Base-by-base conservation (phyloP, 768 basidiomycete genomes). In the Suillus subaureus region DNA sequence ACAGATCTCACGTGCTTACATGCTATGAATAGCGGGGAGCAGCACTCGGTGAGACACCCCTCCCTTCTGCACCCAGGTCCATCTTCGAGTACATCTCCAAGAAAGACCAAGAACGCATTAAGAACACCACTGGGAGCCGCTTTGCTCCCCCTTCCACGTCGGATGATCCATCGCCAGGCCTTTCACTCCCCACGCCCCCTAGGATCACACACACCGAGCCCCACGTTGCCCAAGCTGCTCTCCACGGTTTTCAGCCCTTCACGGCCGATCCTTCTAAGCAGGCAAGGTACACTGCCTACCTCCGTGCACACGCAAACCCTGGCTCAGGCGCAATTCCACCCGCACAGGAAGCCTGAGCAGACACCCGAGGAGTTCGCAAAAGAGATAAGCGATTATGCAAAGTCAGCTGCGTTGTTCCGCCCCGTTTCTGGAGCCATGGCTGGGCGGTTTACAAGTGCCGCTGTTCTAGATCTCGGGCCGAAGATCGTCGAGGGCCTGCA, bases 61-160 rank as follows among this genome's bases (percentile, higher is more conserved):
- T 93, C 13, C 83, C 88, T 15, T 78, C 88, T 4, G 85, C 84
- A 16, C 86, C 92, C 2, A 87, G 88, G 13, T 98, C 97, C 0
- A 87, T 99, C 18, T 98, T 97, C 74, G 96, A 99, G 54, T 99
- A 89, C 74, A 87, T 99, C 74, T 97, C 97, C 0, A 87, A 91
- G 68, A 96, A 96, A 71, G 94, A 97, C 71, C 86, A 88, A 64
- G 96, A 97, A 66, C 89, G 96, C 7, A 83, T 99, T 18, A 83
- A 89, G 71, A 83, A 83, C 35, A 84, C 92, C 33, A 75, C 84
- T 15, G 71, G 83, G 8, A 69, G 67, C 9, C 71, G 74, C 8
- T 63, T 70, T 6, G 61, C 65, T 0, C 70, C 70, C n/a, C 71
- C 73, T n/a, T 70, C 77, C 11, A 68, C 70, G 16, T 45, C 74